phyloP scores from a whole-genome alignment of 257 asterid species.

The Solanum dulcamara region DNA sequence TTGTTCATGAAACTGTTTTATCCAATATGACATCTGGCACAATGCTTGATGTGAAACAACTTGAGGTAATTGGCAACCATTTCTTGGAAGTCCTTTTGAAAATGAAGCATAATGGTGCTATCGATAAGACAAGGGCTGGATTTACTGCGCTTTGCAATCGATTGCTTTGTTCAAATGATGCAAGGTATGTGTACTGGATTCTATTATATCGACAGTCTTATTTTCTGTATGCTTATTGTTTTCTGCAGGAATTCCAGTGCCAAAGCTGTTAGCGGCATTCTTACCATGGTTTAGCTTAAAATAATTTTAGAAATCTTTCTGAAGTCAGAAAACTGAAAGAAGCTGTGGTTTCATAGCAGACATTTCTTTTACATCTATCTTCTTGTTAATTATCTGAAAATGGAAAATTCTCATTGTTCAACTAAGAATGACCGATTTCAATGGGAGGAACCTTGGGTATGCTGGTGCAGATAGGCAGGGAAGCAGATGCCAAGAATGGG shows the following conservation, averaged over 20 bases:
- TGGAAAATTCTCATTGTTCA: not conserved
- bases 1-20: constrained; percentile 11
- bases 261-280: not conserved
- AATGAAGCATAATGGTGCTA: constrained; percentile 98
- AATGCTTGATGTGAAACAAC: constrained; percentile 71
- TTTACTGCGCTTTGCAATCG: constrained; percentile 98
- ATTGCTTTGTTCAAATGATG: constrained; percentile 83
- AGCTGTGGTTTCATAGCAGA: not conserved
- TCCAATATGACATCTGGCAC: constrained; percentile 31
- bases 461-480: not conserved
- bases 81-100: constrained; percentile 90
- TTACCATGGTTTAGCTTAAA: not conserved
- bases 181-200: constrained; percentile 40
- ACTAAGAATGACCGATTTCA: not conserved
- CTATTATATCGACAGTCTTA: not conserved
- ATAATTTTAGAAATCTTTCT: not conserved
- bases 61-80: constrained; percentile 85
- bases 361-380: not conserved
- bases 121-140: constrained; percentile 98
- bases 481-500: not conserved
- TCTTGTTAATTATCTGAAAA: not conserved
- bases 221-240: not conserved
- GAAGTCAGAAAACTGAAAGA: not conserved
- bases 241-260: not conserved
- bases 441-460: not conserved